Base-by-base conservation (phyloP, 2,329 filamentous ascomycete genomes). In the Cytospora leucostoma region DNA sequence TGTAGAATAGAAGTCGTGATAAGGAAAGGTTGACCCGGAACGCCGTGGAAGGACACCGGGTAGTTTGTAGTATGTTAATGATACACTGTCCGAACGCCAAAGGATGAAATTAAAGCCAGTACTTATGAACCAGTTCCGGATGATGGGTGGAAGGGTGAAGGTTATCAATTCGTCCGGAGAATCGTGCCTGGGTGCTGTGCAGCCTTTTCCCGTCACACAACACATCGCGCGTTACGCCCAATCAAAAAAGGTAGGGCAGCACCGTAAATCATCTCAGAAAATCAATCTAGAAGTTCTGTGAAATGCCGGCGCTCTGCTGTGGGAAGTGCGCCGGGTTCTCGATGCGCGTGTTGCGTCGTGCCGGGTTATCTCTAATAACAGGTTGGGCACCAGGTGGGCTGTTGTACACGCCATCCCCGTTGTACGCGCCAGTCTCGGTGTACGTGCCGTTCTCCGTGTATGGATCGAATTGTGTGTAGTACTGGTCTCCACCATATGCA, bases 221-320 rank as follows among this genome's bases (percentile, higher is more conserved):
- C 37, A 55, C 32, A 40, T 19, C 11, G 55, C 59, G 51, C 56
- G 62, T 40, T 8, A 32, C 17, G 27, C 51, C 49, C 19, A 32
- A 44, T 61, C 27, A 27, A 4, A 27, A 3, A 40, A 34, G 12
- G 13, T 33, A 34, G 7, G 7, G 27, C 6, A 27, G 7, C 38
- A 13, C 37, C 27, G 15, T 34, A 7, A 38, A 2, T 35, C 35
- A n/a, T 27, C 27, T 27, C 27, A 27, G 27, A 27, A 27, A 2
- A 27, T 27, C 27, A 27, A 27, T 27, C 75, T 85, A 98, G 72
- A 99, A 99, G 77, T 99, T 99, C 78, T 98, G 95, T 37, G 95
- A 91, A 71, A 99, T 97, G 64, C 95, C 95, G 47, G 92, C 92
- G 71, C 91, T 96, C 79, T 96, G 93, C 73, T 96, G 92, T 12